Evolutionary conservation across 148 eudicot species (phyloP), one percentile per base, ranked within the genome.

Genomic region (Vaccinium macrocarpon): DNA sequence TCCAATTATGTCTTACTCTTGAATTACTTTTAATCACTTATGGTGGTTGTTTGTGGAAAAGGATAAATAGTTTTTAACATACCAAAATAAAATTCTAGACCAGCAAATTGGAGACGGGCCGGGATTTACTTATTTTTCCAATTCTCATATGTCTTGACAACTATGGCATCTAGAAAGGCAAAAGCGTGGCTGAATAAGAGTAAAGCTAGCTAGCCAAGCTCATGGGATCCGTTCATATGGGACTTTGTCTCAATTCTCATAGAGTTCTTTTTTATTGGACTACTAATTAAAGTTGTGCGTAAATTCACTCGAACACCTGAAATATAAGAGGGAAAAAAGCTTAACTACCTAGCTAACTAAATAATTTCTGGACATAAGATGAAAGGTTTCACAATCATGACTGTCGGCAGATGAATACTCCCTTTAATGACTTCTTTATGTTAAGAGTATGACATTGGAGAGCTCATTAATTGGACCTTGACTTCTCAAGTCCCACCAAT

Each of bases 361-460:
- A 38, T 32, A 51, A 18, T 38, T 71, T 71, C 48, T 73, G 76
- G n/a, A 61, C 68, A 18, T n/a, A 1, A 2, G 8, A 19, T 23
- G 21, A 0, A 66, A 66, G 72, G 25, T 46, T 46, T 46, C 50
- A 75, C 51, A 46, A 75, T 75, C 78, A 48, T 75, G 46, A 74
- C 52, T 38, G 78, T 75, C 78, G 78, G 78, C 52, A 75, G 78
- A 75, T 42, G 78, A 75, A 32, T 18, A 35, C 50, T 46, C 53
- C 25, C 25, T 9, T 42, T 42, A 38, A 38, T 46, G 3, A 21
- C 52, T 75, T 75, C 15, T 19, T 38, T 75, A 18, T 75, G 21
- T 8, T 2, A 8, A 13, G 52, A 13, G 52, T 46, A 68, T 27
- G 35, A 68, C 73, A 27, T 18, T 7, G 16, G 52, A 21, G n/a